Percentiles rank a stretch among this genome's conserved stretches.
These are phyloP conservation scores for Symbiodinium natans DNA, from an alignment of 73 alveolate genomes.

Conservation along the genomic window DNA sequence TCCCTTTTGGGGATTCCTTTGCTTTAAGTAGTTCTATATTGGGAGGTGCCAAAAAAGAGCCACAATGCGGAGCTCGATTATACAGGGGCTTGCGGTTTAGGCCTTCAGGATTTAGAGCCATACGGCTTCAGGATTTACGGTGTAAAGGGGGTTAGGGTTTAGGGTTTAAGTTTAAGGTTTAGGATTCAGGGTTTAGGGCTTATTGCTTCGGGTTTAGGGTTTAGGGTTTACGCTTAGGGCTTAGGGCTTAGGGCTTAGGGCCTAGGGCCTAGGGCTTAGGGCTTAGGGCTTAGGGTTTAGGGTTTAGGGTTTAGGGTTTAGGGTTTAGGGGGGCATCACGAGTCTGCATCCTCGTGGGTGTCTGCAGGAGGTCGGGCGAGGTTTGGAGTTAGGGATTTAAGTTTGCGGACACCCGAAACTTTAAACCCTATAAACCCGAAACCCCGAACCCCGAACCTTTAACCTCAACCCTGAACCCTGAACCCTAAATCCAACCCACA, in stretches of 20 bases:
- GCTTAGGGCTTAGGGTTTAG: not conserved
- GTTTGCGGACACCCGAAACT: no score
- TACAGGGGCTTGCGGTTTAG: not conserved
- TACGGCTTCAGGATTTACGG: not conserved
- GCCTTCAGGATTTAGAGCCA: no score
- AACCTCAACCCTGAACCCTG: not conserved
- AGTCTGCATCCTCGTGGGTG: no score
- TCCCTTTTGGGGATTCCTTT: not conserved
- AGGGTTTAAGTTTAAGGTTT: not conserved
- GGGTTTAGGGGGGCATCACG: not conserved
- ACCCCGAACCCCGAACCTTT: no score
- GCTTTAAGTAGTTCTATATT: no score
- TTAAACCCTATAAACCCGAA: no score
- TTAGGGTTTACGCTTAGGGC: conserved; percentile 14
- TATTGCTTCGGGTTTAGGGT: not conserved
- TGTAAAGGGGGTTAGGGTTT: not conserved
- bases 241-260: conserved; percentile 15
- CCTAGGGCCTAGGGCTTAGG: not conserved
- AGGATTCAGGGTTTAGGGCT: not conserved
- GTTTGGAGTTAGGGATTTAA: no score
- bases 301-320: not conserved
- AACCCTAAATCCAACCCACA: not conserved
- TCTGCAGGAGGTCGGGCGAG: no score
- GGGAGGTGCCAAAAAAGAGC: no score
- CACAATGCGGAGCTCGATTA: no score